phyloP scores from a whole-genome alignment of 2,329 filamentous ascomycete species.

The Orbilia javanica region DNA sequence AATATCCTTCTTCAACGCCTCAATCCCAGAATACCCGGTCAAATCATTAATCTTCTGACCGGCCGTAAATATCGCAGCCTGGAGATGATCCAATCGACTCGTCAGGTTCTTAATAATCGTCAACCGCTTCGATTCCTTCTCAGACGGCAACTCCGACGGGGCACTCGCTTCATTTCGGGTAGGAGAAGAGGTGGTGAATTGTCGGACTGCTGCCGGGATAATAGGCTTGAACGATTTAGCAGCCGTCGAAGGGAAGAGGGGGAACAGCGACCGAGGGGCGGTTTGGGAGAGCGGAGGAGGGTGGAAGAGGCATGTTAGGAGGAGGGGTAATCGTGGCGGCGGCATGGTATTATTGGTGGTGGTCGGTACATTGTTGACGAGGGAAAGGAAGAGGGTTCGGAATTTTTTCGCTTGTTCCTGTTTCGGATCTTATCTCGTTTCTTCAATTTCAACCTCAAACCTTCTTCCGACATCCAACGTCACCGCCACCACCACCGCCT shows the following conservation, averaged over 20 bases:
- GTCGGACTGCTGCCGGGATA: neutral
- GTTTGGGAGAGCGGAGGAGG: slow-evolving; percentile 14
- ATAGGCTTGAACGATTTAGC: neutral
- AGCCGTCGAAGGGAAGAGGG: neutral
- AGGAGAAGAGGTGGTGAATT: slow-evolving; percentile 36
- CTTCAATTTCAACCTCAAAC: slow-evolving; percentile 18
- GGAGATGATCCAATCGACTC: slow-evolving; percentile 86
- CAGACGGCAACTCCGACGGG: slow-evolving; percentile 67
- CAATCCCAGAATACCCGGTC: slow-evolving; percentile 93
- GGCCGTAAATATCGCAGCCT: slow-evolving; percentile 85
- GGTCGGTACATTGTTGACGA: slow-evolving; percentile 23
- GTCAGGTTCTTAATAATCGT: slow-evolving; percentile 74
- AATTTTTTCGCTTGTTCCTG: slow-evolving; percentile 39
- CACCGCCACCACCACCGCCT: neutral
- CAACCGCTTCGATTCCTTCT: slow-evolving; percentile 70
- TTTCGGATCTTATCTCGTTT: neutral
- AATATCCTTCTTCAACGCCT: slow-evolving; percentile 84
- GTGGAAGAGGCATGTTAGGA: slow-evolving; percentile 16
- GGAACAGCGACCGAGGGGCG: neutral
- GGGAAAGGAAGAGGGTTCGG: slow-evolving; percentile 7
- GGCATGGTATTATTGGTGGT: slow-evolving; percentile 45
- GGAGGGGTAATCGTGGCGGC: slow-evolving; percentile 56
- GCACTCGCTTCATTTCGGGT: slow-evolving; percentile 12
- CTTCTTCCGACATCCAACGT: neutral
- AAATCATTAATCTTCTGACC: slow-evolving; percentile 92